Conservation (phyloP, 2,329 filamentous ascomycete species). For the Talaromyces sp. region DNA sequence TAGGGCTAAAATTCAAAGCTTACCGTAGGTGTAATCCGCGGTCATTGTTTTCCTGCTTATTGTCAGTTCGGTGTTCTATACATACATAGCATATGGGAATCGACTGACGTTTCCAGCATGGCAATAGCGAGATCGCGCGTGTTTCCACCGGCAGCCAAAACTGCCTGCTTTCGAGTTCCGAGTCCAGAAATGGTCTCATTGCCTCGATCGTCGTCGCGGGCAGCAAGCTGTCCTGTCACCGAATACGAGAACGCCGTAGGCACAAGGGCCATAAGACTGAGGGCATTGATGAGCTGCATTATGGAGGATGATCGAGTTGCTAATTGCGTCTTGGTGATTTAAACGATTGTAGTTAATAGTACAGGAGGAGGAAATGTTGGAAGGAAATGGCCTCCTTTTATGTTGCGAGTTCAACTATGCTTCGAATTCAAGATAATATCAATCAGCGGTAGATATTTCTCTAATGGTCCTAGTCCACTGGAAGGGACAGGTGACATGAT, state of each 20-base stretch:
- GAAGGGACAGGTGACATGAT: too few relatives aligned
- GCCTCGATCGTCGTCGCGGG: conserved; percentile 8
- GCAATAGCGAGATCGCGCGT: conserved; percentile 28
- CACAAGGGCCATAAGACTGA: neutral
- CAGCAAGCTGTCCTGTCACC: neutral
- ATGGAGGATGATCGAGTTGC: neutral
- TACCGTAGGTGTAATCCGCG: neutral
- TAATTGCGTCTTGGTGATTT: too few relatives aligned
- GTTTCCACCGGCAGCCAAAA: conserved; percentile 21
- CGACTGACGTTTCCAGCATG: conserved; percentile 25
- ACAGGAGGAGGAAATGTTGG: too few relatives aligned
- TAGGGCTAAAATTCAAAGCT: conserved; percentile 6
- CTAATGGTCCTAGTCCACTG: too few relatives aligned
- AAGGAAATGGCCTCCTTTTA: too few relatives aligned
- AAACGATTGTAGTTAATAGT: too few relatives aligned
- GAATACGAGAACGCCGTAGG: neutral
- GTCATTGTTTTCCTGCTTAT: neutral
- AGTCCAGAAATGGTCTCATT: conserved; percentile 17
- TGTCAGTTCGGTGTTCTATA: neutral
- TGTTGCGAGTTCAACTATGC: too few relatives aligned
- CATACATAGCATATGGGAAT: neutral
- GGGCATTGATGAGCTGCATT: neutral
- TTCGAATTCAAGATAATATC: too few relatives aligned
- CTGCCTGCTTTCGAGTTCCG: conserved; percentile 19
- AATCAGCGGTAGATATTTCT: too few relatives aligned